Evolutionary conservation across 768 basidiomycete genomes (phyloP), one percentile per base, ranked within the genome.

Genomic region (Stropharia rugosoannulata): DNA sequence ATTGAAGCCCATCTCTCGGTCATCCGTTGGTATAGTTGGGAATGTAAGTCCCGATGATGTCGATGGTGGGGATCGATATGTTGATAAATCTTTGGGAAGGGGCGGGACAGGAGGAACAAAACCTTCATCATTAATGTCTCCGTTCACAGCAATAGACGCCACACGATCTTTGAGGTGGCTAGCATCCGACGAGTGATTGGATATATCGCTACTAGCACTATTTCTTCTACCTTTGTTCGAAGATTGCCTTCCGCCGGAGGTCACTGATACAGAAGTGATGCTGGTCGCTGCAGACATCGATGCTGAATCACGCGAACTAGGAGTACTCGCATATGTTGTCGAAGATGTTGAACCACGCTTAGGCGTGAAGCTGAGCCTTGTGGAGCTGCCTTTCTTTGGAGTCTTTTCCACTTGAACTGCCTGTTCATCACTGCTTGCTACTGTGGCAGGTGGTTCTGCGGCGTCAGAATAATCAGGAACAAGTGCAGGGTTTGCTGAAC

Each of bases 61-160:
- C 18, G 80, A 72, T 15, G 84, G 85, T 19, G 88, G 88, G 1
- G 88, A 86, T 50, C 84, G 85, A 72, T 85, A 90, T 18, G 73
- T 83, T n/a, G 87, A 85, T 52, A 94, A 70, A 64, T 94, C 92
- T 74, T 97, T 95, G 41, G 94, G 94, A 25, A 97, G 75, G 37
- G 94, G 95, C 36, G 94, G 95, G 3, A 96, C 93, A 25, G 94
- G 94, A 15, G 95, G 95, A n/a, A 97, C 95, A 54, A 74, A 64
- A 56, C 75, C 73, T 61, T 83, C 84, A 55, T 90, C 89, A 41
- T 73, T 69, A 41, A 72, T 70, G 58, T 93, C 90, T 47, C 77
- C 81, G 60, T 79, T 82, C 49, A 73, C 72, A 44, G 81, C 83
- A 53, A 87, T 76, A 19, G 78, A 82, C 49, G 84, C 82, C 42